Percentiles rank a stretch among this genome's conserved stretches.
Evolutionary conservation across 306 rosid genomes (phyloP).

Genomic region (Cucurbita pepo): DNA sequence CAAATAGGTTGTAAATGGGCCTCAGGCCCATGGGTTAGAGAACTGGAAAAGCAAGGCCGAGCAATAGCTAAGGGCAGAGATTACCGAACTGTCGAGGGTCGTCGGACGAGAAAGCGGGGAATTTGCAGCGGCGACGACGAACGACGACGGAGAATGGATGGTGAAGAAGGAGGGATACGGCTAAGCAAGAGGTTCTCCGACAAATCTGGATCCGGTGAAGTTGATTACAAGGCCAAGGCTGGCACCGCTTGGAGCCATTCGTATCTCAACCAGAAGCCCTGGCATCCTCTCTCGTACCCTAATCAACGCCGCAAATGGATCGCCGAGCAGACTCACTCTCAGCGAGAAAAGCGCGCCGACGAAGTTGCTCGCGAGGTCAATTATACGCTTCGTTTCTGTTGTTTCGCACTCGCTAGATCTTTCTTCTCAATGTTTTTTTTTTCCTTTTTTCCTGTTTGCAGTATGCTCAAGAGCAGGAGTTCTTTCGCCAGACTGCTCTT

Average conservation of each 20-base stretch:
- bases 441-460: slow-evolving; percentile 5
- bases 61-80: neutral
- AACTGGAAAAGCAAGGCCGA: neutral
- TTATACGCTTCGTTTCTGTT: neutral
- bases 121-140: neutral
- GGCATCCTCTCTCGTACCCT: slow-evolving; percentile 98
- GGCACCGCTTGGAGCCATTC: slow-evolving; percentile 98
- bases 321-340: slow-evolving; percentile 78
- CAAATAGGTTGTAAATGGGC: neutral
- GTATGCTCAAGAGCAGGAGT: slow-evolving; percentile 94
- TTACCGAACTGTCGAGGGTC: neutral
- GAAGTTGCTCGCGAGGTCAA: slow-evolving; percentile 85
- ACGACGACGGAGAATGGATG: slow-evolving; percentile 32
- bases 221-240: slow-evolving; percentile 65
- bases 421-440: neutral
- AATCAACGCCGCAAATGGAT: slow-evolving; percentile 98
- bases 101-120: neutral
- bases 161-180: slow-evolving; percentile 69
- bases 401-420: neutral
- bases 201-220: slow-evolving; percentile 35
- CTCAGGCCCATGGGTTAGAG: neutral
- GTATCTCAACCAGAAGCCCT: slow-evolving; percentile 85
- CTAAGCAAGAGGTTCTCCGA: slow-evolving; percentile 67
- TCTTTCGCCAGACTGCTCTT: slow-evolving; percentile 65
- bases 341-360: slow-evolving; percentile 42